Conservation (phyloP, 1,139 yeast species). For the Diutina siamensis region DNA sequence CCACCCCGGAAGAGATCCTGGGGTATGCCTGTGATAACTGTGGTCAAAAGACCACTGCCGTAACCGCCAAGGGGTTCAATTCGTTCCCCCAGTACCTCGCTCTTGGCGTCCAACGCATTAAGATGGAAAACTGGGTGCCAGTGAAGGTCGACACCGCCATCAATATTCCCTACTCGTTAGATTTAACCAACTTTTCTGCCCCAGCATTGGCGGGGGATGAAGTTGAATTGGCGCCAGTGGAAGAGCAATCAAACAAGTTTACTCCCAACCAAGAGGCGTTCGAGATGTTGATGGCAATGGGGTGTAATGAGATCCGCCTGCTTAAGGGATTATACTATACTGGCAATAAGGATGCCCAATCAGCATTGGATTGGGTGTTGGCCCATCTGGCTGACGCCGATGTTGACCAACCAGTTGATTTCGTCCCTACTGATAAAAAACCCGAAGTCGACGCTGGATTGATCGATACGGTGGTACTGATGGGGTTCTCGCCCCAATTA, state of each 20-base stretch:
- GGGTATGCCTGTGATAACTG: conserved; percentile 59
- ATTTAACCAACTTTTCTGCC: conserved; percentile 20
- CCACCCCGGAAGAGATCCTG: conserved; percentile 48
- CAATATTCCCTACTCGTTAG: conserved; percentile 36
- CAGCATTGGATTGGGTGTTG: conserved; percentile 86
- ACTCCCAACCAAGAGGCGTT: conserved; percentile 46
- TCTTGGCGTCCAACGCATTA: conserved; percentile 68
- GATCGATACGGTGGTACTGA: conserved; percentile 41
- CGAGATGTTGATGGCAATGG: conserved; percentile 60
- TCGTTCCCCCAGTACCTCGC: conserved; percentile 64
- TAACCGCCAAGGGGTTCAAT: conserved; percentile 38
- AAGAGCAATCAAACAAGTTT: conserved; percentile 17
- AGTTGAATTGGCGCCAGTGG: conserved; percentile 14
- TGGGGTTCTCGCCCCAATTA: conserved; percentile 66
- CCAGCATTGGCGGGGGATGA: conserved; percentile 30
- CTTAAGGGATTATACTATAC: conserved; percentile 61
- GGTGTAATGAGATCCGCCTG: conserved; percentile 65
- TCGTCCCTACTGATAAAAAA: background rate
- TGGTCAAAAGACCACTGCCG: conserved; percentile 28
- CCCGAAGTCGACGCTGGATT: conserved; percentile 16
- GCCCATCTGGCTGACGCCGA: conserved; percentile 79
- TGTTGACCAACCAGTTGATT: conserved; percentile 50
- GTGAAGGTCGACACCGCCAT: conserved; percentile 69
- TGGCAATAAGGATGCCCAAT: conserved; percentile 58
- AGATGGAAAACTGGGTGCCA: conserved; percentile 85